Conservation (phyloP, 176 grass and related monocot species). For the Guadua angustifolia region DNA sequence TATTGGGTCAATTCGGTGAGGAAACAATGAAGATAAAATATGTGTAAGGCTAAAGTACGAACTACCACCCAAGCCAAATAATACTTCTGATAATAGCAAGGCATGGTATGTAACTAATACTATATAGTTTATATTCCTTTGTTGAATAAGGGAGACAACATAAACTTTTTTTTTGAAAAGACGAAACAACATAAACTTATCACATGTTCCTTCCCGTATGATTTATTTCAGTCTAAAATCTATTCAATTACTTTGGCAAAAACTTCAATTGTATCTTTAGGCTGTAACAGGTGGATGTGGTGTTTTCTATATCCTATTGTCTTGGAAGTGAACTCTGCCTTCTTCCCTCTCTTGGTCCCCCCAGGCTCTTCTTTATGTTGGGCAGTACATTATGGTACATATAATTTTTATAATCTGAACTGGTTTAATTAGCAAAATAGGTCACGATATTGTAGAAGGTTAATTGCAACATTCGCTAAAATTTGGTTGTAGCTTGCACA, state of each 20-base stretch:
- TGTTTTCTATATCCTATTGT: not conserved
- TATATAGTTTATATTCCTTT: not conserved
- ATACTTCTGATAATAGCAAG: slow-evolving; percentile 3
- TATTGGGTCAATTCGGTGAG: not conserved
- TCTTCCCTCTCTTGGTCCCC: not conserved
- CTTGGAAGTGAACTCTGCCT: not conserved
- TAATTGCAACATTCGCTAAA: too few relatives aligned
- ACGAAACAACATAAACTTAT: not conserved
- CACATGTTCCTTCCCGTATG: not conserved
- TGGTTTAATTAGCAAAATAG: not conserved
- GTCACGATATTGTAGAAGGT: not conserved
- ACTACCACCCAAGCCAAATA: not conserved
- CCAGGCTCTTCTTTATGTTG: not conserved
- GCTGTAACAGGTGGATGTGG: slow-evolving; percentile 10
- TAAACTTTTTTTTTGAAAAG: too few relatives aligned
- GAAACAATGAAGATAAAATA: slow-evolving; percentile 1
- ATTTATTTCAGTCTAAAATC: not conserved
- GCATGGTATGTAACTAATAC: not conserved
- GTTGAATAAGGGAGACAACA: not conserved
- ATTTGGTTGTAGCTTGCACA: slow-evolving; percentile 5
- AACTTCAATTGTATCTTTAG: not conserved
- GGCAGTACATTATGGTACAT: not conserved
- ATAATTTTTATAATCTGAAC: not conserved
- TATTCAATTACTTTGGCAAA: not conserved
- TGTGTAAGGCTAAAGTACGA: not conserved